A percentile compares a stretch with the other conserved stretches of the same genome.
Evolutionary conservation across 192 early-diverging fungal species (phyloP).

Genomic region (Endogone sp.): DNA sequence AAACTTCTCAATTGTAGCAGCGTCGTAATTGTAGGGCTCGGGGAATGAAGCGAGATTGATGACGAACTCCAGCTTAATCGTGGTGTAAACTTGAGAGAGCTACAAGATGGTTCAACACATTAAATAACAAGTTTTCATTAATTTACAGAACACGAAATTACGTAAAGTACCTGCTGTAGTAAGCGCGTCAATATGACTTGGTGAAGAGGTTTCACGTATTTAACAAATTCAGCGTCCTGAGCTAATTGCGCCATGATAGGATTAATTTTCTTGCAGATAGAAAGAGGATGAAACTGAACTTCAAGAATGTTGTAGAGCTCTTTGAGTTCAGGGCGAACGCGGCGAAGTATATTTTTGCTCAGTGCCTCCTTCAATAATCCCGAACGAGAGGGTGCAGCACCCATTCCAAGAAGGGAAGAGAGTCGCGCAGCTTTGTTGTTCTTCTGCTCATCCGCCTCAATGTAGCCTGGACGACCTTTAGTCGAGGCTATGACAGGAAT

Average conservation of each 20-base stretch:
- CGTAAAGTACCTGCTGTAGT: slow-evolving; percentile 68
- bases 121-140: not conserved
- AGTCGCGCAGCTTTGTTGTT: slow-evolving; percentile 73
- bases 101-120: slow-evolving; percentile 5
- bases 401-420: slow-evolving; percentile 83
- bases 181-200: slow-evolving; percentile 96
- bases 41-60: slow-evolving; percentile 87
- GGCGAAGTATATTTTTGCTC: slow-evolving; percentile 79
- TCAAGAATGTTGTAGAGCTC: slow-evolving; percentile 95
- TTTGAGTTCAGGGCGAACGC: slow-evolving; percentile 83
- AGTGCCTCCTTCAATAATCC: slow-evolving; percentile 88
- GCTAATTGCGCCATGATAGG: slow-evolving; percentile 77
- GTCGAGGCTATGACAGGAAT: slow-evolving; percentile 93
- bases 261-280: slow-evolving; percentile 95
- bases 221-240: slow-evolving; percentile 70
- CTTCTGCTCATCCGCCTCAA: slow-evolving; percentile 77
- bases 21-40: slow-evolving; percentile 76
- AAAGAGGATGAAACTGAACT: slow-evolving; percentile 98
- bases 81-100: slow-evolving; percentile 97
- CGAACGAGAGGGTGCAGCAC: slow-evolving; percentile 80
- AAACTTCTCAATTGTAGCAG: slow-evolving; percentile 93
- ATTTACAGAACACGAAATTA: not conserved
- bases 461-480: slow-evolving; percentile 65
- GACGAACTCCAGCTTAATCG: slow-evolving; percentile 93
- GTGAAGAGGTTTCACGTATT: slow-evolving; percentile 93